phyloP scores from a whole-genome alignment of 306 rosid species.

The Rubus idaeus region DNA sequence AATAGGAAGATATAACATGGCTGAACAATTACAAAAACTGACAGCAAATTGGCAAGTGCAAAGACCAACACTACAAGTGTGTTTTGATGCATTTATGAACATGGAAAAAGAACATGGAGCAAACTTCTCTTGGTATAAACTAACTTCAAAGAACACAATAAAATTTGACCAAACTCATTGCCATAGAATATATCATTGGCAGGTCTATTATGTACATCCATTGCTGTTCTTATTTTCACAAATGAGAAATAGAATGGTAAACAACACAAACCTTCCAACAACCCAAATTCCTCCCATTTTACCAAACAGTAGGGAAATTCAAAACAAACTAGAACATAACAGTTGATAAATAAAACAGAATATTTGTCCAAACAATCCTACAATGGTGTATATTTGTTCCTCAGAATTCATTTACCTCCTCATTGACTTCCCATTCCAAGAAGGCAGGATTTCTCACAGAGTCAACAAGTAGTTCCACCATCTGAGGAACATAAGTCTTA shows the following conservation, averaged over 20 bases:
- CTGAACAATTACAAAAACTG: not conserved
- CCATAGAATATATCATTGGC: not conserved
- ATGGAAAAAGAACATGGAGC: not conserved
- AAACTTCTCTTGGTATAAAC: not conserved
- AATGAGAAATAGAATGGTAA: not conserved
- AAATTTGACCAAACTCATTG: not conserved
- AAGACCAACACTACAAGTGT: slow-evolving; percentile 11
- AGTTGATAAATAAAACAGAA: not conserved
- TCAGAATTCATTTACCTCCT: slow-evolving; percentile 62
- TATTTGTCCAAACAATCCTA: slow-evolving; percentile 10
- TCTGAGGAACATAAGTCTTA: slow-evolving; percentile 84
- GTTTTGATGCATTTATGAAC: not conserved
- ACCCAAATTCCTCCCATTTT: not conserved
- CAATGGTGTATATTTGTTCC: not conserved
- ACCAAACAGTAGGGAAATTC: not conserved
- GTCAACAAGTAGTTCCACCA: slow-evolving; percentile 92
- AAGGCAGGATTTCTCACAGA: slow-evolving; percentile 83
- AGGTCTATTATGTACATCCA: not conserved
- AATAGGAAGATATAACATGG: slow-evolving; percentile 22
- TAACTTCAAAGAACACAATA: not conserved
- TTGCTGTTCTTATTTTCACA: not conserved
- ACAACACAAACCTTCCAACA: not conserved
- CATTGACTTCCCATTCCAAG: slow-evolving; percentile 95
- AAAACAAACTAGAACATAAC: not conserved
- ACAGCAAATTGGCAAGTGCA: slow-evolving; percentile 8